Evolutionary conservation across 805 yeast species (phyloP).

Genomic region (Candida berthetii): DNA sequence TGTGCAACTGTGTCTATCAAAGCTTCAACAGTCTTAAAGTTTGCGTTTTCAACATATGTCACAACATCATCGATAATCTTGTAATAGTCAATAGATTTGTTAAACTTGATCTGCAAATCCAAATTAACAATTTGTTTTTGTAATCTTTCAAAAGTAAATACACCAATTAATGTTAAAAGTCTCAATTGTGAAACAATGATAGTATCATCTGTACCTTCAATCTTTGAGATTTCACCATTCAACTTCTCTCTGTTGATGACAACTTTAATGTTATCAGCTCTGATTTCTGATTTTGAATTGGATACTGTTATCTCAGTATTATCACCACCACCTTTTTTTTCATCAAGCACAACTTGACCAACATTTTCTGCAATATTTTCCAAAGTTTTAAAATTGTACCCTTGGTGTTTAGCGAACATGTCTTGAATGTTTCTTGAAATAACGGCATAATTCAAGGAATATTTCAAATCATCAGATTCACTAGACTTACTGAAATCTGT

Average conservation of each 20-base stretch:
- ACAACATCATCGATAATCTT: conserved; percentile 44
- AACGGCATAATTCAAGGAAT: conserved; percentile 86
- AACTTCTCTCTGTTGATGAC: conserved; percentile 27
- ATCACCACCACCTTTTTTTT: conserved; percentile 38
- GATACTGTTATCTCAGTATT: conserved; percentile 33
- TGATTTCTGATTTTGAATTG: conserved; percentile 50
- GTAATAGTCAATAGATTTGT: conserved; percentile 18
- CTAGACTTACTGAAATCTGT: conserved; percentile 75
- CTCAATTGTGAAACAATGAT: conserved; percentile 44
- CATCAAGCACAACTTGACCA: conserved; percentile 35
- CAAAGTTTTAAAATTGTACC: conserved; percentile 27
- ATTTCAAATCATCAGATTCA: conserved; percentile 70
- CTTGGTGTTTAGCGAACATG: conserved; percentile 37
- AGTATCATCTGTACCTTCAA: conserved; percentile 9
- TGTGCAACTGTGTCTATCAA: conserved; percentile 70
- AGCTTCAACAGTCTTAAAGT: conserved; percentile 92
- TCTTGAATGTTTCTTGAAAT: conserved; percentile 60
- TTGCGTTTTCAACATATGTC: conserved; percentile 64
- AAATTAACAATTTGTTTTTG: conserved; percentile 70
- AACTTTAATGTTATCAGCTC: conserved; percentile 45
- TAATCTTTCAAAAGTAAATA: conserved; percentile 83
- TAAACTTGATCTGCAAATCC: conserved; percentile 44
- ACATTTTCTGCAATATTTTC: conserved; percentile 40
- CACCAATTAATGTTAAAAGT: conserved; percentile 81
- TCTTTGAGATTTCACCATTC: conserved; percentile 6